These are phyloP conservation scores for Rhodotorula graminis DNA, from an alignment of 768 basidiomycete species.

Conservation along the genomic window DNA sequence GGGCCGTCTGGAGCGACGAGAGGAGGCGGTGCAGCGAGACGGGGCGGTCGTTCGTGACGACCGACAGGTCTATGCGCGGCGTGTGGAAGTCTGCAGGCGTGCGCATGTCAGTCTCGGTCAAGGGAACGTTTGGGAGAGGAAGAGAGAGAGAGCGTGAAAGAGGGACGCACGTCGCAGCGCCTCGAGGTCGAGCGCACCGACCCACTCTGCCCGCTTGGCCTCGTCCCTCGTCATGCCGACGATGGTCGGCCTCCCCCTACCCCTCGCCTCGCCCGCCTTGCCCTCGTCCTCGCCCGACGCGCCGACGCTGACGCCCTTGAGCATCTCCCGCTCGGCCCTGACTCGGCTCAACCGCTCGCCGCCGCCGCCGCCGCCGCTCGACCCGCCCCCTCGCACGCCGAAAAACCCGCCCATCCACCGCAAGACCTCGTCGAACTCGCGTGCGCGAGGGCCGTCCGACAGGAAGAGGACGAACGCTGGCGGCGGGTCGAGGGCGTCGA, in stretches of 20 bases:
- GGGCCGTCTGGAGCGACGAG: conserved; percentile 56
- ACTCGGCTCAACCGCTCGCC: conserved; percentile 11
- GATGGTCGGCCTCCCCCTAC: conserved; percentile 10
- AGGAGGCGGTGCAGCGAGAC: conserved; percentile 65
- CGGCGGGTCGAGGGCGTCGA: conserved; percentile 9
- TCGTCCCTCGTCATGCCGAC: conserved; percentile 46
- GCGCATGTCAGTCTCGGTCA: too few species aligned
- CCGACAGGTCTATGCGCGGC: conserved; percentile 63
- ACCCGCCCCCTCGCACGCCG: background rate
- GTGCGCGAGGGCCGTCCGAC: conserved; percentile 16
- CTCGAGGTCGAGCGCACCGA: conserved; percentile 56
- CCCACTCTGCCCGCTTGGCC: conserved; percentile 59
- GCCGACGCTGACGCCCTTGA: background rate
- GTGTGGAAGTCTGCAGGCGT: conserved; percentile 63
- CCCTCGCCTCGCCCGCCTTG: background rate
- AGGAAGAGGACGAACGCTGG: conserved; percentile 27
- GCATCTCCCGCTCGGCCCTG: conserved; percentile 16
- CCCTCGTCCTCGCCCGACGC: background rate
- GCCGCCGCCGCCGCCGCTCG: background rate
- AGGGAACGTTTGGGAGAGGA: too few species aligned
- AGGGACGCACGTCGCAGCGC: conserved; percentile 58
- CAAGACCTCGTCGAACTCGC: conserved; percentile 34
- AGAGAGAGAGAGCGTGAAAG: background rate
- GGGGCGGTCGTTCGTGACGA: conserved; percentile 75
- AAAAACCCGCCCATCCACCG: conserved; percentile 28